Conservation (phyloP, 2,329 filamentous ascomycete species). For the Akanthomyces uredinophilus region DNA sequence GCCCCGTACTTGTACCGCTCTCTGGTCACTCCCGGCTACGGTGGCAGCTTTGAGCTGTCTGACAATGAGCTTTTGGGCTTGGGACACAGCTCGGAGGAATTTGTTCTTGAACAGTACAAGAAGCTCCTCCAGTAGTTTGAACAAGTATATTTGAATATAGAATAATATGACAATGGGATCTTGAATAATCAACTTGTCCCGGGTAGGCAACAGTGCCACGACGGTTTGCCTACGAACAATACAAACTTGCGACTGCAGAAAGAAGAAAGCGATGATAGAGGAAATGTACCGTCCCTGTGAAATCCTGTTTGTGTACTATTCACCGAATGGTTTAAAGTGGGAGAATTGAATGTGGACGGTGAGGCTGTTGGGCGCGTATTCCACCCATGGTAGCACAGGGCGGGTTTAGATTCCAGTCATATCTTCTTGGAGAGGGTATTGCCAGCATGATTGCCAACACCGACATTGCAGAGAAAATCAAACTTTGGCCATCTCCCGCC, state of each 20-base stretch:
- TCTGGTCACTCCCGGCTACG: conserved; percentile 29
- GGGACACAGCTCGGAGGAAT: conserved; percentile 34
- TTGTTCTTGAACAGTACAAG: conserved; percentile 31
- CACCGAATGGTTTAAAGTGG: too few species aligned
- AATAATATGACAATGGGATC: neutral
- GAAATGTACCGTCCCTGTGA: too few species aligned
- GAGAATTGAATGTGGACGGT: too few species aligned
- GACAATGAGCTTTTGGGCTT: conserved; percentile 44
- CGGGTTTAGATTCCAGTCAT: too few species aligned
- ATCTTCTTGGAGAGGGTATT: too few species aligned
- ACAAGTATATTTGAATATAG: neutral
- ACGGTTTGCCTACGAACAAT: too few species aligned
- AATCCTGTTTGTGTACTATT: too few species aligned
- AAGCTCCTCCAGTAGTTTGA: conserved; percentile 9
- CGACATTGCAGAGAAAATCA: too few species aligned
- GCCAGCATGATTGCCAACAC: neutral
- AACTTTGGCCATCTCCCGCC: too few species aligned
- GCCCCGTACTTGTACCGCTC: conserved; percentile 27
- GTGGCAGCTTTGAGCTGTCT: conserved; percentile 28
- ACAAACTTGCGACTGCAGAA: neutral
- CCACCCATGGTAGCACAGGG: neutral
- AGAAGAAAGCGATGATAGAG: too few species aligned
- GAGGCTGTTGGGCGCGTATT: neutral
- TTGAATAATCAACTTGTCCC: neutral
- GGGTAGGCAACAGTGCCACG: too few species aligned